Evolutionary conservation across 768 basidiomycete genomes (phyloP).

Genomic region (Hygrophorus pudorinus): DNA sequence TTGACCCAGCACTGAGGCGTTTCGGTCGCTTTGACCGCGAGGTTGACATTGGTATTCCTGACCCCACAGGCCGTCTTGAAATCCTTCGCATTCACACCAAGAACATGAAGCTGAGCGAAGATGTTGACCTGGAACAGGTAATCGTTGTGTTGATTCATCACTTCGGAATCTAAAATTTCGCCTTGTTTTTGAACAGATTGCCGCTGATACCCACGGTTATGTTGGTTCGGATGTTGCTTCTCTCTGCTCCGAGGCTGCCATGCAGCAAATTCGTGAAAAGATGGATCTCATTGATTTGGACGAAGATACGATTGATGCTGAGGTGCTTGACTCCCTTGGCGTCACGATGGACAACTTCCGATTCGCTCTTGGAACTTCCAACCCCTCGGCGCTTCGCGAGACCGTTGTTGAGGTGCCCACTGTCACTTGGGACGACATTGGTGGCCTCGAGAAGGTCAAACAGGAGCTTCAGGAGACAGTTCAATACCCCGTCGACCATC

Average conservation of each 20-base stretch:
- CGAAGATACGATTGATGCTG: constrained; percentile 98
- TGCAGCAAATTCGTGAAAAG: constrained; percentile 99
- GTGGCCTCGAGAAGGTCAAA: constrained; percentile 99
- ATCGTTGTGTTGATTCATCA: constrained; percentile 6
- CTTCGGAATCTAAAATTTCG: constrained; percentile 6
- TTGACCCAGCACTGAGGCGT: constrained; percentile 96
- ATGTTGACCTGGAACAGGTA: constrained; percentile 95
- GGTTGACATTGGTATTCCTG: constrained; percentile 98
- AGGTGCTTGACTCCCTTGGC: constrained; percentile 96
- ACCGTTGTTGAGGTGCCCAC: constrained; percentile 99
- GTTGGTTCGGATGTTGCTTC: constrained; percentile 98
- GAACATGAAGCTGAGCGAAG: constrained; percentile 98
- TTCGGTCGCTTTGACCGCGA: constrained; percentile 99
- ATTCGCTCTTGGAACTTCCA: constrained; percentile 93
- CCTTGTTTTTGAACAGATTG: constrained; percentile 52
- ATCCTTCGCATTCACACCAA: constrained; percentile 99
- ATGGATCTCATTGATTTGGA: constrained; percentile 97
- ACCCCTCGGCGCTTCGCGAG: constrained; percentile 97
- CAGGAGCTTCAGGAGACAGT: constrained; percentile 98
- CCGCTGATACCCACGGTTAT: constrained; percentile 98
- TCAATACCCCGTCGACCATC: constrained; percentile 99
- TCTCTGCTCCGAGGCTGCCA: constrained; percentile 97
- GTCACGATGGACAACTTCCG: constrained; percentile 99
- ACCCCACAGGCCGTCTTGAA: constrained; percentile 97
- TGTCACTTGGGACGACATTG: constrained; percentile 98